Evolutionary conservation across 1,139 yeast species (phyloP).

Genomic region (Yamadazyma jaroonii): DNA sequence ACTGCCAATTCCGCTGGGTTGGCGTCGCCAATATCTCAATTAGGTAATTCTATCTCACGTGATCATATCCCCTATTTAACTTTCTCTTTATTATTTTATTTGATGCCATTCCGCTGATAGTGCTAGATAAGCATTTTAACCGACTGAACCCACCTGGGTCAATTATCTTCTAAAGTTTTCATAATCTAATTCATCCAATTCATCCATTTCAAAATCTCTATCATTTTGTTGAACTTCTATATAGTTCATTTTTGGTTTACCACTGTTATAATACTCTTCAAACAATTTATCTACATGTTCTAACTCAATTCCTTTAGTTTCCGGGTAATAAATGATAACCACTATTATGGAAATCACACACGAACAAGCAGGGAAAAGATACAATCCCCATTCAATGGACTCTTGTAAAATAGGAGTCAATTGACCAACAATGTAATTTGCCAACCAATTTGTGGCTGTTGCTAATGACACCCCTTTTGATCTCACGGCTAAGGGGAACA

Average conservation of each 20-base stretch:
- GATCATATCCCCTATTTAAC: too few species aligned
- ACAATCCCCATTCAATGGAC: slow-evolving; percentile 48
- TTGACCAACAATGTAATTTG: slow-evolving; percentile 54
- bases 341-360: slow-evolving; percentile 45
- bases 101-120: too few species aligned
- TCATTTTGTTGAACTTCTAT: slow-evolving; percentile 10
- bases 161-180: neutral
- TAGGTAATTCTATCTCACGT: too few species aligned
- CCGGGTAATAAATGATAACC: slow-evolving; percentile 75
- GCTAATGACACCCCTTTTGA: slow-evolving; percentile 54
- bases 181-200: slow-evolving; percentile 22
- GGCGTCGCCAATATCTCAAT: too few species aligned
- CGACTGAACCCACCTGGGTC: too few species aligned
- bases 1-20: too few species aligned
- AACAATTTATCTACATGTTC: slow-evolving; percentile 88
- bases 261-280: slow-evolving; percentile 44
- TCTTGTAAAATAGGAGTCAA: slow-evolving; percentile 50
- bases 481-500: slow-evolving; percentile 51
- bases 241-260: slow-evolving; percentile 20
- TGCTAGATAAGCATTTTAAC: too few species aligned
- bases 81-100: too few species aligned
- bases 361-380: slow-evolving; percentile 45
- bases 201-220: slow-evolving; percentile 9
- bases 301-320: slow-evolving; percentile 82
- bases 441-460: slow-evolving; percentile 55